These are phyloP conservation scores for Clavispora fructus DNA, from an alignment of 805 yeast species.

Conservation along the genomic window DNA sequence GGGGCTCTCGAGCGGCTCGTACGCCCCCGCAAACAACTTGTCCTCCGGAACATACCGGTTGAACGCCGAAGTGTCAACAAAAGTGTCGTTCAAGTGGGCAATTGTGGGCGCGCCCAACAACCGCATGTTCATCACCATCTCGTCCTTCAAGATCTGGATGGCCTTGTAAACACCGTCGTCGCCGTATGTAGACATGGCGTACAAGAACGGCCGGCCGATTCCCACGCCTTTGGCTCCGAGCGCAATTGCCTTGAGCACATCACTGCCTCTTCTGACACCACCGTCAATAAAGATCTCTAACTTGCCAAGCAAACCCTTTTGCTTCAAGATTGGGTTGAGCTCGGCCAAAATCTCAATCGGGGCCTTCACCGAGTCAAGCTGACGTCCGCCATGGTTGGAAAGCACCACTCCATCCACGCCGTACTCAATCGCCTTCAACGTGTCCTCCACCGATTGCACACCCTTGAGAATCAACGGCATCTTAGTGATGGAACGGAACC, in stretches of 20 bases:
- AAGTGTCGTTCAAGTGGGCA: conserved; percentile 46
- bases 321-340: conserved; percentile 48
- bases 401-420: conserved; percentile 65
- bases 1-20: conserved; percentile 52
- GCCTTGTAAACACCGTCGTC: conserved; percentile 67
- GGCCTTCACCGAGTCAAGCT: conserved; percentile 76
- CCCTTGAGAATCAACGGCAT: conserved; percentile 61
- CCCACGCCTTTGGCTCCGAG: conserved; percentile 72
- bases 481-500: conserved; percentile 36
- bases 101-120: conserved; percentile 54
- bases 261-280: conserved; percentile 67
- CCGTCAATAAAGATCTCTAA: conserved; percentile 60
- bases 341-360: conserved; percentile 74
- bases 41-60: conserved; percentile 49
- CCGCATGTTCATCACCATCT: conserved; percentile 61
- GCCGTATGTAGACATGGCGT: conserved; percentile 76
- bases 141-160: conserved; percentile 55
- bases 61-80: conserved; percentile 51
- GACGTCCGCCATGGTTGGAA: conserved; percentile 85
- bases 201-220: conserved; percentile 61
- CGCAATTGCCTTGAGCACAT: conserved; percentile 59
- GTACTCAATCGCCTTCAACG: conserved; percentile 49
- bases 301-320: conserved; percentile 41
- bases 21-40: conserved; percentile 47
- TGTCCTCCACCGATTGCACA: conserved; percentile 61